Base-by-base conservation (phyloP, 495 filamentous ascomycete genomes). In the Thozetella sp. region DNA sequence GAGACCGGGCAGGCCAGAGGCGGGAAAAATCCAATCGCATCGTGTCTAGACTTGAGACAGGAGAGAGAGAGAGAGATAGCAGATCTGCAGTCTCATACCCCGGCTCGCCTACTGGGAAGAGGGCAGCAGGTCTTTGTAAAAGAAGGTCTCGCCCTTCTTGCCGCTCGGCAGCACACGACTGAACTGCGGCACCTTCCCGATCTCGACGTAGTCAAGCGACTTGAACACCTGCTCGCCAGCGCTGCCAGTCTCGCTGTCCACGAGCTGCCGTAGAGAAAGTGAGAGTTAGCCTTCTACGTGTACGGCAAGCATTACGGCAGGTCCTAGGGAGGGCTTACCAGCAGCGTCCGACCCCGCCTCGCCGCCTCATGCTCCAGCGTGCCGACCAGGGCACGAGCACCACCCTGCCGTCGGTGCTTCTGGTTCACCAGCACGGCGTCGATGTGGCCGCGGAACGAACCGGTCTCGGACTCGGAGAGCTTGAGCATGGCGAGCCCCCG, bases 361-460 rank as follows among this genome's bases (percentile, higher is more conserved):
- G 66, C 56, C 1, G 72, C 73, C 60, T 77, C 72, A 12, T 63
- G 64, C 64, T 78, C 75, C 22, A 77, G 53, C n/a, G 72, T 66
- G 2, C 45, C 37, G 25, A 77, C 68, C 50, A 76, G 52, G n/a
- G 61, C 50, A 50, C 57, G 64, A 1, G 66, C 72, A n/a, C 68
- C 71, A 0, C 71, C 72, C 43, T 67, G 67, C 0, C 69, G 40
- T 13, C 75, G 67, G 40, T 57, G 65, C 27, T 57, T 58, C 17
- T 64, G 64, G 30, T 66, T 67, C 24, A 79, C 70, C 52, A 78
- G 62, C 12, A 79, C 67, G 45, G 74, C 70, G 55, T 78, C 74
- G 22, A 79, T 67, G 22, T 66, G 63, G 2, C 68, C 76, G 25
- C 72, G 61, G 43, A 75, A 74, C 11, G 64, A 59, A 3, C 68